Percentiles rank a stretch among this genome's conserved stretches.
Conservation (phyloP, 129 eudicot species). For the Chrysanthemum lavandulifolium region DNA sequence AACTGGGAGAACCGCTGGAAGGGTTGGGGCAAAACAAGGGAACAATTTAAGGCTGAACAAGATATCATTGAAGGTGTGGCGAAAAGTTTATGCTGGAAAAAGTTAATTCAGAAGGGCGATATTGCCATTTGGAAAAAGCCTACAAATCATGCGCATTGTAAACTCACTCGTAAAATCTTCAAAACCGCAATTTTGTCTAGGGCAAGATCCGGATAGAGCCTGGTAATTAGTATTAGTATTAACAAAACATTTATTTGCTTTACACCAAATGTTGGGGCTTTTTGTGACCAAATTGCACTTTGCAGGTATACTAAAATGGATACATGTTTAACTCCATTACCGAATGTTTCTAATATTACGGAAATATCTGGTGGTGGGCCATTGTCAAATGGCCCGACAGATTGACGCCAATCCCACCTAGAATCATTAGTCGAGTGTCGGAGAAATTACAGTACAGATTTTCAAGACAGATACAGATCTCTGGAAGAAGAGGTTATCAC, state of each 20-base stretch:
- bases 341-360: constrained; percentile 58
- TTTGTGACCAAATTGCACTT: not conserved
- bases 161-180: constrained; percentile 58
- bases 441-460: constrained; percentile 59
- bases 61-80: constrained; percentile 59
- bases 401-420: constrained; percentile 76
- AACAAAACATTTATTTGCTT: not conserved
- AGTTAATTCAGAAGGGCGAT: constrained; percentile 58
- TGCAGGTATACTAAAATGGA: constrained; percentile 86
- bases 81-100: constrained; percentile 86
- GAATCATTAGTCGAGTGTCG: constrained; percentile 58
- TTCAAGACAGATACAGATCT: constrained; percentile 45
- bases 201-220: constrained; percentile 60
- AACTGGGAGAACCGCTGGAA: constrained; percentile 83
- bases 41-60: constrained; percentile 71
- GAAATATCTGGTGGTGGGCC: constrained; percentile 81
- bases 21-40: constrained; percentile 69
- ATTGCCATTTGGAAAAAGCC: constrained; percentile 93
- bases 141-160: constrained; percentile 73
- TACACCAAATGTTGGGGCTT: not conserved
- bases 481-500: constrained; percentile 65
- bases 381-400: constrained; percentile 78
- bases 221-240: constrained; percentile 46
- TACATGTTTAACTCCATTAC: constrained; percentile 74
- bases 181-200: constrained; percentile 67